Evolutionary conservation across 306 rosid genomes (phyloP).

Genomic region (Senna siamea): DNA sequence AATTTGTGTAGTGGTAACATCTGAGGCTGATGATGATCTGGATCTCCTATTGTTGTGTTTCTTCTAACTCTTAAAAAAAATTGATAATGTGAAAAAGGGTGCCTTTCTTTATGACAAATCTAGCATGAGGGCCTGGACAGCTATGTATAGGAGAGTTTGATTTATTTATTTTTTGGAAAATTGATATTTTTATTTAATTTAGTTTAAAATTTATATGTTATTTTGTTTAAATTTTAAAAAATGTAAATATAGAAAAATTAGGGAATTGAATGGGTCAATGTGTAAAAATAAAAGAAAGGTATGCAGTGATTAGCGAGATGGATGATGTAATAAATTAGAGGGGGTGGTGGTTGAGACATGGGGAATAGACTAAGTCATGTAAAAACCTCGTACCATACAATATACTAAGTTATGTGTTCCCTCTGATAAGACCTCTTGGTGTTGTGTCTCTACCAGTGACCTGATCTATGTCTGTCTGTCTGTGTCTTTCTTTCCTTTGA

Average conservation of each 20-base stretch:
- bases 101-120: not conserved
- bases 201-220: no score
- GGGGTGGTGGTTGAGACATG: not conserved
- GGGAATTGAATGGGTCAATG: no score
- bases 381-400: not conserved
- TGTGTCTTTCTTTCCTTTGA: not conserved
- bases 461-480: no score
- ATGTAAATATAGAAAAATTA: no score
- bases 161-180: no score
- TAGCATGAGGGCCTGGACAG: not conserved
- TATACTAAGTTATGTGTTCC: not conserved
- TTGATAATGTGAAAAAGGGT: constrained; percentile 5
- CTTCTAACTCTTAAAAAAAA: not conserved
- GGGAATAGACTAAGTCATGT: not conserved
- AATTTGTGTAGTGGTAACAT: constrained; percentile 32
- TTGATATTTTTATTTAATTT: no score
- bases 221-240: no score
- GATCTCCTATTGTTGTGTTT: not conserved
- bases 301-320: no score
- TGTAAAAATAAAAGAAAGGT: no score
- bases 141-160: no score
- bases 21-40: not conserved
- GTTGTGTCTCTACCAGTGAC: not conserved
- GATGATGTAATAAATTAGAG: no score
- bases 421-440: not conserved